These are phyloP conservation scores for Phyllostachys edulis DNA, from an alignment of 176 grass and related monocot genomes.

Conservation along the genomic window DNA sequence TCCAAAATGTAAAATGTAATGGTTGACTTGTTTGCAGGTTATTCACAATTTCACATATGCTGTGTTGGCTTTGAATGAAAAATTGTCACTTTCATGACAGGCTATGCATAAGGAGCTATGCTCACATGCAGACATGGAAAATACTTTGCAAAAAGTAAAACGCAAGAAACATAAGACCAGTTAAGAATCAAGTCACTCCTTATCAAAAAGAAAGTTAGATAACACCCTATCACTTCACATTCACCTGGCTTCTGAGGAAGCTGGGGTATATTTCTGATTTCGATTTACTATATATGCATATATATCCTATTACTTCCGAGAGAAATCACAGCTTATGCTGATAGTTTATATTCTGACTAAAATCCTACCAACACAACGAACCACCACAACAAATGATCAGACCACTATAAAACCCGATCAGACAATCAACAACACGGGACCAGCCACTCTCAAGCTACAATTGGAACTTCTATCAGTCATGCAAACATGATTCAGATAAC, in stretches of 20 bases:
- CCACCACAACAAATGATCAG: background rate
- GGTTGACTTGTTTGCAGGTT: background rate
- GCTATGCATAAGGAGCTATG: background rate
- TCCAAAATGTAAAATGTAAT: background rate
- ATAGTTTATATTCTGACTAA: background rate
- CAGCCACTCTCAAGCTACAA: background rate
- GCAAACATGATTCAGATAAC: conserved; percentile 9
- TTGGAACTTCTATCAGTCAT: background rate
- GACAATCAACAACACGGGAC: background rate
- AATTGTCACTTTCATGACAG: background rate
- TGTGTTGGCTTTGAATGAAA: background rate
- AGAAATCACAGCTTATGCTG: background rate
- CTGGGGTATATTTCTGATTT: background rate
- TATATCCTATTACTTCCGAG: background rate
- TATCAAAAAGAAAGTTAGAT: background rate
- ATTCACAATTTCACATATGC: background rate
- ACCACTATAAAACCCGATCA: background rate
- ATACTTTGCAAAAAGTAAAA: background rate
- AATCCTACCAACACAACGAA: background rate
- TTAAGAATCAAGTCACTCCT: background rate
- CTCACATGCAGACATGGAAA: conserved; percentile 16
- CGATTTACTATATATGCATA: background rate
- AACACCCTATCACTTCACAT: background rate
- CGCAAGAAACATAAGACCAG: background rate
- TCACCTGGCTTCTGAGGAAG: background rate